These are phyloP conservation scores for Fusarium sp. DNA, from an alignment of 2,329 filamentous ascomycete species.

Conservation along the genomic window DNA sequence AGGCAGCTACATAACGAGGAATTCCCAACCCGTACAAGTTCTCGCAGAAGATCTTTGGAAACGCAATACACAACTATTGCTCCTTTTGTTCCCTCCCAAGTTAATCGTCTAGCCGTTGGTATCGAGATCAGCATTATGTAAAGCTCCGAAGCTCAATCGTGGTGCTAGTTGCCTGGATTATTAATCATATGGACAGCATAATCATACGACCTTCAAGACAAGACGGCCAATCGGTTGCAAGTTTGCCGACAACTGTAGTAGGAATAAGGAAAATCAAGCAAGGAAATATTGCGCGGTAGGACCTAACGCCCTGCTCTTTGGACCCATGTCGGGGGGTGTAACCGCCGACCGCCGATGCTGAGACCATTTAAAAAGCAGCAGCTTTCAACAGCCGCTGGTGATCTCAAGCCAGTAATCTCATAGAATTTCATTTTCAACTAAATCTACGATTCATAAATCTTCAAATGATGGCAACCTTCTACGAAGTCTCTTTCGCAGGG, in stretches of 20 bases:
- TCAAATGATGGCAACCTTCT: not conserved
- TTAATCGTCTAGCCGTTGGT: not conserved
- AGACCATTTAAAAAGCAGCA: not conserved
- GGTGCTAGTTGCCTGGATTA: not conserved
- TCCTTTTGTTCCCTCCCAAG: not conserved
- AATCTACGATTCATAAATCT: rapidly evolving
- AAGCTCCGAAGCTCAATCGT: not conserved
- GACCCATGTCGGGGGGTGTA: not conserved
- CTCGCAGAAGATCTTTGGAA: not conserved
- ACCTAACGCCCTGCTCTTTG: not conserved
- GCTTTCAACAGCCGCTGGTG: rapidly evolving
- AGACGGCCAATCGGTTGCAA: not conserved
- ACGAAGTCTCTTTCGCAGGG: not conserved
- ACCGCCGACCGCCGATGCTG: not conserved
- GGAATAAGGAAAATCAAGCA: constrained; percentile 2
- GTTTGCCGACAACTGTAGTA: not conserved
- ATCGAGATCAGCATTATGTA: not conserved
- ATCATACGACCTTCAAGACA: not conserved
- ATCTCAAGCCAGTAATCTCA: not conserved
- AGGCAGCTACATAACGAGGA: not conserved
- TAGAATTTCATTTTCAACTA: no score
- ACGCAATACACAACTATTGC: not conserved
- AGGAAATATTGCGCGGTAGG: not conserved
- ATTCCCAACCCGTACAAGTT: not conserved
- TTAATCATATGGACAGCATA: not conserved